Evolutionary conservation across 768 basidiomycete genomes (phyloP), one percentile per base, ranked within the genome.

Genomic region (Termitomyces sp.): DNA sequence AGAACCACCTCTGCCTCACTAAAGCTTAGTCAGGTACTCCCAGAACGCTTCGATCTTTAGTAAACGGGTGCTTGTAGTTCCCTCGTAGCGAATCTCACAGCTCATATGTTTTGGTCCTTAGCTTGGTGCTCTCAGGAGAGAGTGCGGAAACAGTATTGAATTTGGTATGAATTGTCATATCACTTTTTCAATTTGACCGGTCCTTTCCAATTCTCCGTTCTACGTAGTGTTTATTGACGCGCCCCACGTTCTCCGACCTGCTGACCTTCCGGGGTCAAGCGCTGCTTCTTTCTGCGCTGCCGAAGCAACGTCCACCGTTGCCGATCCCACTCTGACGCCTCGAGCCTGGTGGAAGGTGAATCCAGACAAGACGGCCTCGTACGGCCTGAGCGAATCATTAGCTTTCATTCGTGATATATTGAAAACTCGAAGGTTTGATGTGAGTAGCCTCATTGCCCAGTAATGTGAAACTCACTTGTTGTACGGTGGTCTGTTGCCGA

Each of bases 341-440:
- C 77, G 90, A 55, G 87, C 76, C 4, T 93, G 92, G 92, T 94
- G 84, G 84, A 81, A 72, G 56, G 65, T 75, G 5, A 81, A 86
- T 58, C 68, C 71, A 8, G 81, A 81, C 7, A 77, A 79, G 48
- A 83, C 80, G 31, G 70, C 76, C 36, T 76, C 79, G 13, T 60
- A 64, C 5, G 89, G 90, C 6, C 67, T 92, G 22, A 79, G 82
- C 16, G 83, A 85, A 10, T 79, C 84, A 15, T 66, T 93, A 33
- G 61, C 71, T 47, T 54, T 72, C 49, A 69, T 93, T 24, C 79
- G 77, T 61, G 83, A 87, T 39, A 67, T 85, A 8, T 70, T 94
- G 58, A 74, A 73, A 58, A 75, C 74, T 51, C 79, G 84, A 58
- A 81, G 66, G 34, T 92, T 88, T 70, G 84, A 90, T 72, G 90